phyloP scores from a whole-genome alignment of 1,284 basidiomycete species.

The Ganoderma multipileum region DNA sequence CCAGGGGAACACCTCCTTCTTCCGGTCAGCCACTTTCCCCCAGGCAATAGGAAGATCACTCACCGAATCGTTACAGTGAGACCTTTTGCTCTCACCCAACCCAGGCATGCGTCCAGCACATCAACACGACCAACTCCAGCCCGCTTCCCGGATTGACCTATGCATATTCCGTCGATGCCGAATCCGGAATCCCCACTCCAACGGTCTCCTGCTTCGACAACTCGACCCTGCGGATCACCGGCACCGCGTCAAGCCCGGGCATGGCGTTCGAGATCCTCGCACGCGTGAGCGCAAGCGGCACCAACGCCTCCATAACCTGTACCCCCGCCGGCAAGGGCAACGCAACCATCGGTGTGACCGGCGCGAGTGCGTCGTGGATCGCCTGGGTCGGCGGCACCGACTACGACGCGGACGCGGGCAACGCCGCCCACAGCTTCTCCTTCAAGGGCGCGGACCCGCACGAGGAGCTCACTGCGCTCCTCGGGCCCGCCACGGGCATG shows the following conservation, averaged over 20 bases:
- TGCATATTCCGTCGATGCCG: constrained; percentile 55
- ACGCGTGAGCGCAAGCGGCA: constrained; percentile 45
- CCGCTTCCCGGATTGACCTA: constrained; percentile 53
- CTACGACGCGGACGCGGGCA: constrained; percentile 67
- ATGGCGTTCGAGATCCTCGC: constrained; percentile 76
- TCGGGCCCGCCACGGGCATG: constrained; percentile 42
- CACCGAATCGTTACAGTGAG: constrained; percentile 48
- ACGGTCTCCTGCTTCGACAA: constrained; percentile 67
- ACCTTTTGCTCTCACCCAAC: constrained; percentile 75
- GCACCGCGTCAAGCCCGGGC: constrained; percentile 58
- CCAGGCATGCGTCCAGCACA: constrained; percentile 64
- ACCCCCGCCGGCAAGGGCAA: constrained; percentile 46
- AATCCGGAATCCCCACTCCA: constrained; percentile 58
- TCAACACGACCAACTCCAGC: constrained; percentile 44
- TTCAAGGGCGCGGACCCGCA: constrained; percentile 72
- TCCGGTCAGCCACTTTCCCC: constrained; percentile 48
- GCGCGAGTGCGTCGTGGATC: constrained; percentile 60
- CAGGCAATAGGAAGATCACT: too few species aligned
- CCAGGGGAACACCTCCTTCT: constrained; percentile 51
- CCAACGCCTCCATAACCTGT: constrained; percentile 40
- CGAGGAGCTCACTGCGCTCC: constrained; percentile 47
- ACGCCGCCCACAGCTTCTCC: constrained; percentile 58
- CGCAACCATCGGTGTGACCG: constrained; percentile 59
- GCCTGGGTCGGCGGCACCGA: constrained; percentile 77
- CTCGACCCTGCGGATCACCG: constrained; percentile 61